Evolutionary conservation across 2,329 filamentous ascomycete species (phyloP).

Genomic region (Botrytis porri): DNA sequence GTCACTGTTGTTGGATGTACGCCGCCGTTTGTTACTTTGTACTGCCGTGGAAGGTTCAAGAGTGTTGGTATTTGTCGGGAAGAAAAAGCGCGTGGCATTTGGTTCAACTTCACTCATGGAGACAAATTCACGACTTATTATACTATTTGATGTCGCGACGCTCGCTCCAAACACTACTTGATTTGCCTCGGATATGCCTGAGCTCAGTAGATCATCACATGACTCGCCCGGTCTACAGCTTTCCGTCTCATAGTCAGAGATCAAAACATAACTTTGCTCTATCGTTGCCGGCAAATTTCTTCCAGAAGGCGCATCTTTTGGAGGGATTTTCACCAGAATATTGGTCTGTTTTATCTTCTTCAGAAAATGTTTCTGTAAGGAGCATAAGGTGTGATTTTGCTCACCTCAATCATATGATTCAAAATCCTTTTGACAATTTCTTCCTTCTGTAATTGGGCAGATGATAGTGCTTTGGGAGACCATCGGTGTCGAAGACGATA

Average conservation of each 20-base stretch:
- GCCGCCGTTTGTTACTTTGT: conserved; percentile 1
- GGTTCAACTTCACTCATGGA: conserved; percentile 16
- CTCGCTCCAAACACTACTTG: conserved; percentile 1
- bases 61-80: conserved; percentile 1
- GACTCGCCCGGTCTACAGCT: not conserved
- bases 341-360: not conserved
- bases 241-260: not conserved
- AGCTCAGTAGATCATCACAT: conserved; percentile 10
- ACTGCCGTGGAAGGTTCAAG: conserved; percentile 6
- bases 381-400: not conserved
- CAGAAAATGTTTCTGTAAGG: not conserved
- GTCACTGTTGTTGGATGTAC: not conserved
- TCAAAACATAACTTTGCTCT: conserved; percentile 17
- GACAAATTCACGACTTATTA: conserved; percentile 8
- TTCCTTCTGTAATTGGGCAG: conserved; percentile 11
- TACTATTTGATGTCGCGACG: not conserved
- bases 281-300: conserved; percentile 16
- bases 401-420: conserved; percentile 18
- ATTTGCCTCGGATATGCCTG: not conserved
- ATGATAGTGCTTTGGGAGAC: conserved; percentile 5
- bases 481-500: conserved; percentile 13
- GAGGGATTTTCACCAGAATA: not conserved
- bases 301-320: not conserved
- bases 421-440: conserved; percentile 12
- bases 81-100: not conserved